phyloP scores from a whole-genome alignment of 1,139 yeast species.

The Diutina ranongensis region DNA sequence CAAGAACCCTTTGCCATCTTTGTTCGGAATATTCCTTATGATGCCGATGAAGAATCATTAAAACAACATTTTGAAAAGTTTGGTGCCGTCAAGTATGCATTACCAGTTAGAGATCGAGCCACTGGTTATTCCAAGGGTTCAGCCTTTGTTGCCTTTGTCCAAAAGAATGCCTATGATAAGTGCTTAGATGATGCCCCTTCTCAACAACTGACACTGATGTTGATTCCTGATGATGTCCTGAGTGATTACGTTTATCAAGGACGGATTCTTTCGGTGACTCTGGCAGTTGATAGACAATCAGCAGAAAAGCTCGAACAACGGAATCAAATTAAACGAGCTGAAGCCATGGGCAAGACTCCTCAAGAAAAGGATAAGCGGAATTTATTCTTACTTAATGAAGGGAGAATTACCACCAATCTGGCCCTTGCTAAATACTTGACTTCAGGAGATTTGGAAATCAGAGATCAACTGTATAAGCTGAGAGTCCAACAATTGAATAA shows the following conservation, averaged over 20 bases:
- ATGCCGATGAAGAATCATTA: constrained; percentile 73
- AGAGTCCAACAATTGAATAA: constrained; percentile 86
- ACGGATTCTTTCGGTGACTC: constrained; percentile 69
- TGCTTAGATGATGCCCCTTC: constrained; percentile 76
- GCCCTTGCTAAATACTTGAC: constrained; percentile 63
- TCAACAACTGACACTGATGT: constrained; percentile 61
- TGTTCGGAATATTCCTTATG: constrained; percentile 90
- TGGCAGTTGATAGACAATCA: constrained; percentile 82
- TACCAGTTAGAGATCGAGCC: constrained; percentile 80
- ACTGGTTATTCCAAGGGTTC: constrained; percentile 89
- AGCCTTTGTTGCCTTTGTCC: constrained; percentile 81
- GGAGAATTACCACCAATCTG: constrained; percentile 75
- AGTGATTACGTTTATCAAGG: constrained; percentile 89
- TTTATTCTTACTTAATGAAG: constrained; percentile 81
- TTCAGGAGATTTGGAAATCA: constrained; percentile 67
- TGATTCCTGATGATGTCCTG: constrained; percentile 86
- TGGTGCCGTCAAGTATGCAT: constrained; percentile 85
- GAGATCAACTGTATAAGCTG: constrained; percentile 79
- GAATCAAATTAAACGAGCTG: constrained; percentile 63
- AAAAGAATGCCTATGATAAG: constrained; percentile 47
- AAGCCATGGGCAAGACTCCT: constrained; percentile 69
- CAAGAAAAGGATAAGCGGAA: constrained; percentile 77
- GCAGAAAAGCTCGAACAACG: constrained; percentile 68
- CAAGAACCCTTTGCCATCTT: constrained; percentile 67
- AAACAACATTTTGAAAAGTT: constrained; percentile 69